Evolutionary conservation across 2,329 filamentous ascomycete species (phyloP).

Genomic region (Aureobasidium leucospermi): DNA sequence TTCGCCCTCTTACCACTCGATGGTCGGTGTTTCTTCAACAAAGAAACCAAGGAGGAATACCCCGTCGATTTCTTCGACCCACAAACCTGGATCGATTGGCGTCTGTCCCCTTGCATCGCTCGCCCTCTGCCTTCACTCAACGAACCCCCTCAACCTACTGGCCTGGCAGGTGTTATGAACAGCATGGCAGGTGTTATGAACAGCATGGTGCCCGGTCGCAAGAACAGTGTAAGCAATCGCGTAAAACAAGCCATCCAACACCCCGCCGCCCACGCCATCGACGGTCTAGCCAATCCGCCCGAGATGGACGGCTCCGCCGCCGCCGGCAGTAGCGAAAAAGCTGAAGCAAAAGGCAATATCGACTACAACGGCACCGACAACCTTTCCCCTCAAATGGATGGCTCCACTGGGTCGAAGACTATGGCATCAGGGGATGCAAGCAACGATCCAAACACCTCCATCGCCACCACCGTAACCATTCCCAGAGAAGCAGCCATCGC

Average conservation of each 20-base stretch:
- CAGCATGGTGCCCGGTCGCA: constrained; percentile 27
- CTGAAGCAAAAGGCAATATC: constrained; percentile 32
- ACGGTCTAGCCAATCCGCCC: constrained; percentile 24
- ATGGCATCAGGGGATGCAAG: neutral
- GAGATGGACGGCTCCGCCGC: constrained; percentile 24
- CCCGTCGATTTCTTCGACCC: constrained; percentile 76
- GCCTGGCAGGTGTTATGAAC: constrained; percentile 38
- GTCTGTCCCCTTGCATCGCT: constrained; percentile 70
- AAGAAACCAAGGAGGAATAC: constrained; percentile 70
- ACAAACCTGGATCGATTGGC: constrained; percentile 70
- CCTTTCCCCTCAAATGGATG: constrained; percentile 19
- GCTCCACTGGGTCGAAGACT: constrained; percentile 11
- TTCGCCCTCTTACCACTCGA: constrained; percentile 81
- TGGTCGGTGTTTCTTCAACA: constrained; percentile 81
- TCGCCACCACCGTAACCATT: constrained; percentile 42
- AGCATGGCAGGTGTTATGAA: constrained; percentile 38
- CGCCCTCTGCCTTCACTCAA: constrained; percentile 54
- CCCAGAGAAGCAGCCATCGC: constrained; percentile 47
- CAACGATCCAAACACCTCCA: constrained; percentile 17
- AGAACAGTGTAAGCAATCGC: constrained; percentile 19
- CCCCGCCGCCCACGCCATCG: constrained; percentile 16
- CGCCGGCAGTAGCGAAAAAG: constrained; percentile 30
- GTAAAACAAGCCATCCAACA: constrained; percentile 9
- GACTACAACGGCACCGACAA: constrained; percentile 26
- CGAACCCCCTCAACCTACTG: constrained; percentile 27